A percentile compares a stretch with the other conserved stretches of the same genome.
phyloP scores from a whole-genome alignment of 2,329 filamentous ascomycete species.

The Thielaviopsis musarum region DNA sequence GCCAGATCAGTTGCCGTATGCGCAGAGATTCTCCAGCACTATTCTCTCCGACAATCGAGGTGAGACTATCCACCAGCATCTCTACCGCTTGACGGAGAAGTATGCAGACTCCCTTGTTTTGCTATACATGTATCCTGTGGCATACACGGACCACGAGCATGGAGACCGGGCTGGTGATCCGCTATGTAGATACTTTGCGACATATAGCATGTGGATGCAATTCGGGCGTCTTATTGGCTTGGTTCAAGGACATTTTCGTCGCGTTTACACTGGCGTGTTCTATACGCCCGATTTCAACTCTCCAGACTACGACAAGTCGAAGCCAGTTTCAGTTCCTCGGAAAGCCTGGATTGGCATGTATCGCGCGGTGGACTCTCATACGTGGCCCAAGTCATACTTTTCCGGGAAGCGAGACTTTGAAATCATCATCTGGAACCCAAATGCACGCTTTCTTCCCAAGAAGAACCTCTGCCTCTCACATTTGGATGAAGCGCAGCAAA shows the following conservation, averaged over 20 bases:
- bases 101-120: not conserved
- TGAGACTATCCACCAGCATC: not conserved
- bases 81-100: not conserved
- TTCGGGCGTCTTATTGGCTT: constrained; percentile 1
- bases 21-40: not conserved
- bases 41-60: not conserved
- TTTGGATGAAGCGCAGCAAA: constrained; percentile 29
- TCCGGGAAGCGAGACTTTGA: constrained; percentile 20
- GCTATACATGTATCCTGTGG: not conserved
- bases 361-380: constrained; percentile 26
- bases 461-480: constrained; percentile 18
- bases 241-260: not conserved
- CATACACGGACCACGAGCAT: not conserved
- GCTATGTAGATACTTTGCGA: constrained; percentile 14
- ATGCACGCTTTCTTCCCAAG: constrained; percentile 15
- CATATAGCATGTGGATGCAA: constrained; percentile 19
- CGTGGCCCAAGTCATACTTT: not conserved
- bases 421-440: constrained; percentile 37
- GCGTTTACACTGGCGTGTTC: constrained; percentile 25
- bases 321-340: constrained; percentile 16
- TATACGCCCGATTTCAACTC: constrained; percentile 25
- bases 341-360: constrained; percentile 36
- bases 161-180: constrained; percentile 14
- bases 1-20: not conserved
- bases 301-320: constrained; percentile 4